Conservation (phyloP, 2,329 filamentous ascomycete genomes). For the Fusarium anguioides region DNA sequence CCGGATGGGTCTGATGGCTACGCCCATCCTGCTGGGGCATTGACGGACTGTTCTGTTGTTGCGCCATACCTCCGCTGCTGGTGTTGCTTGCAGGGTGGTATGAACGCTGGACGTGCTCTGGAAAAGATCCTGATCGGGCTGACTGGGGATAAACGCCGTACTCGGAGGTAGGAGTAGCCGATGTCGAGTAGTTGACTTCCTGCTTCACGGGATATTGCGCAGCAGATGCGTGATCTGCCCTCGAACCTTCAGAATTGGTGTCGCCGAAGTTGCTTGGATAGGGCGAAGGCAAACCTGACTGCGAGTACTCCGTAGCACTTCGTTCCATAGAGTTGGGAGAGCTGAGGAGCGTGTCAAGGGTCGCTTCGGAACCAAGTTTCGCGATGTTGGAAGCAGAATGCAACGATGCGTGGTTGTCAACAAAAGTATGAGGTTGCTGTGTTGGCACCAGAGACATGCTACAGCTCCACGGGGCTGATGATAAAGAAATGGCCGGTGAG, state of each 20-base stretch:
- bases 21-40: slow-evolving; percentile 84
- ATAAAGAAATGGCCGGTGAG: slow-evolving; percentile 47
- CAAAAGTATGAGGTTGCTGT: slow-evolving; percentile 49
- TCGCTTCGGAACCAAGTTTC: slow-evolving; percentile 44
- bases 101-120: slow-evolving; percentile 86
- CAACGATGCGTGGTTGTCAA: slow-evolving; percentile 43
- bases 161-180: slow-evolving; percentile 88
- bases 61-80: slow-evolving; percentile 90
- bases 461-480: slow-evolving; percentile 47
- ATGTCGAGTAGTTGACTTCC: slow-evolving; percentile 82
- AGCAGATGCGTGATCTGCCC: slow-evolving; percentile 93
- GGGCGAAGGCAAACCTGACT: slow-evolving; percentile 87
- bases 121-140: slow-evolving; percentile 85
- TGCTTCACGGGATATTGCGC: slow-evolving; percentile 86
- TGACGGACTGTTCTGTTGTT: slow-evolving; percentile 97
- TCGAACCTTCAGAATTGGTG: slow-evolving; percentile 84
- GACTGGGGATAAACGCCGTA: slow-evolving; percentile 82
- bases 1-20: slow-evolving; percentile 79
- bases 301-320: slow-evolving; percentile 79
- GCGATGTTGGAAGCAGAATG: slow-evolving; percentile 33
- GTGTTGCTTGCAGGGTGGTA: slow-evolving; percentile 83
- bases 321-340: slow-evolving; percentile 64
- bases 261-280: slow-evolving; percentile 73
- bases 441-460: slow-evolving; percentile 52
- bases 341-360: slow-evolving; percentile 42